Percentiles rank a stretch among this genome's conserved stretches.
These are phyloP conservation scores for Cyclocybe cylindracea DNA, from an alignment of 768 basidiomycete genomes.

Conservation along the genomic window DNA sequence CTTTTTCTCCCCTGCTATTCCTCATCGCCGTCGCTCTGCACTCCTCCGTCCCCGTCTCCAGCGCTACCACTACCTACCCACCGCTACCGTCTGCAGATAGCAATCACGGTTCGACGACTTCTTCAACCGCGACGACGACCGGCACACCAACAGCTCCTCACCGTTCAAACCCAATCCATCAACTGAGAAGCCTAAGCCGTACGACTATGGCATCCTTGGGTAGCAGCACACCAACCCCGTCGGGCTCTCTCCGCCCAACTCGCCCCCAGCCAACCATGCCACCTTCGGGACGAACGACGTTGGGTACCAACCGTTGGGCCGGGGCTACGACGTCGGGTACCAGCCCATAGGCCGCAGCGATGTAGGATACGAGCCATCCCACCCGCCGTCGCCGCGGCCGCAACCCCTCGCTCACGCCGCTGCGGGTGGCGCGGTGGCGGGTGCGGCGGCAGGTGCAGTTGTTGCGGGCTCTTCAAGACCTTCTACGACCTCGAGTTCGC, in stretches of 20 bases:
- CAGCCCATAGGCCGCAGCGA: slow-evolving; percentile 7
- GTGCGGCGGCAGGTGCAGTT: slow-evolving; percentile 8
- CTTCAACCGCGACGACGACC: slow-evolving; percentile 19
- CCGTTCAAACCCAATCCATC: no score
- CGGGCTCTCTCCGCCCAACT: slow-evolving; percentile 23
- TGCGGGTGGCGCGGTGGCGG: slow-evolving; percentile 2
- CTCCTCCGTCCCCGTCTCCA: no score
- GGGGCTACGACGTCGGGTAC: slow-evolving; percentile 8
- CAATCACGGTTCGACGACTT: slow-evolving; percentile 23
- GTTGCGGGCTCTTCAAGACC: slow-evolving; percentile 18
- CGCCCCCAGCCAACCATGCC: slow-evolving; percentile 38
- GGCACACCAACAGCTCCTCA: no score
- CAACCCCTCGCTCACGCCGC: slow-evolving; percentile 26
- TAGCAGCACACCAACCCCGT: slow-evolving; percentile 29
- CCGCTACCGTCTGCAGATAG: no score
- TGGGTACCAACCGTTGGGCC: neutral
- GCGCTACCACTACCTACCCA: no score
- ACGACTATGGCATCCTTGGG: slow-evolving; percentile 65
- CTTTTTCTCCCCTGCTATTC: no score
- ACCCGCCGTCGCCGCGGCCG: slow-evolving; percentile 15
- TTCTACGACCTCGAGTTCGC: slow-evolving; percentile 40
- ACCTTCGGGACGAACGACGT: slow-evolving; percentile 17
- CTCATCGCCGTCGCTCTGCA: no score
- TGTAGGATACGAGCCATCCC: slow-evolving; percentile 1
- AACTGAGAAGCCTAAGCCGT: slow-evolving; percentile 47